phyloP scores from a whole-genome alignment of 1,139 yeast species.

The Lodderomyces jiufengensis region DNA sequence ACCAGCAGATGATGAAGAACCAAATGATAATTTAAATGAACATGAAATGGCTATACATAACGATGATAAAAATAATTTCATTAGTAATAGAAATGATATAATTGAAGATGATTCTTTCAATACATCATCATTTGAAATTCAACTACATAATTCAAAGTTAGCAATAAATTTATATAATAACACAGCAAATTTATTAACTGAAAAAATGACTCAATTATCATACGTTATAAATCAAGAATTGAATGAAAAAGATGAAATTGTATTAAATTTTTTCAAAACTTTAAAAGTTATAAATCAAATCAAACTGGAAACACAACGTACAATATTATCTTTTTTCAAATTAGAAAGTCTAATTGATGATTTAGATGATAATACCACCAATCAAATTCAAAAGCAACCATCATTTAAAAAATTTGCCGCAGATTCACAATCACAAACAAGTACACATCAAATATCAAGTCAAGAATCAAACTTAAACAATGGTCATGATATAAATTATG shows the following conservation, averaged over 20 bases:
- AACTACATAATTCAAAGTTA: constrained; percentile 35
- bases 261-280: constrained; percentile 29
- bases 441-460: constrained; percentile 1
- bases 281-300: constrained; percentile 24
- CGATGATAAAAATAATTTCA: neutral
- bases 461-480: constrained; percentile 9
- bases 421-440: constrained; percentile 2
- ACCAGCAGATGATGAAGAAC: constrained; percentile 11
- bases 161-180: constrained; percentile 35
- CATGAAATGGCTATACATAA: constrained; percentile 3
- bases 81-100: constrained; percentile 3
- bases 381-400: neutral
- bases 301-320: constrained; percentile 33
- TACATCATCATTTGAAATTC: constrained; percentile 38
- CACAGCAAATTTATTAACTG: constrained; percentile 35
- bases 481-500: constrained; percentile 3
- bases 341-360: constrained; percentile 33
- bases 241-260: constrained; percentile 34
- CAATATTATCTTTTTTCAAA: constrained; percentile 33
- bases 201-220: constrained; percentile 39
- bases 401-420: too few species aligned
- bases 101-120: constrained; percentile 13
- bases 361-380: constrained; percentile 4
- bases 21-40: neutral
- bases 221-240: constrained; percentile 41